These are phyloP conservation scores for Hypomyces perniciosus DNA, from an alignment of 2,329 filamentous ascomycete species.

Conservation along the genomic window DNA sequence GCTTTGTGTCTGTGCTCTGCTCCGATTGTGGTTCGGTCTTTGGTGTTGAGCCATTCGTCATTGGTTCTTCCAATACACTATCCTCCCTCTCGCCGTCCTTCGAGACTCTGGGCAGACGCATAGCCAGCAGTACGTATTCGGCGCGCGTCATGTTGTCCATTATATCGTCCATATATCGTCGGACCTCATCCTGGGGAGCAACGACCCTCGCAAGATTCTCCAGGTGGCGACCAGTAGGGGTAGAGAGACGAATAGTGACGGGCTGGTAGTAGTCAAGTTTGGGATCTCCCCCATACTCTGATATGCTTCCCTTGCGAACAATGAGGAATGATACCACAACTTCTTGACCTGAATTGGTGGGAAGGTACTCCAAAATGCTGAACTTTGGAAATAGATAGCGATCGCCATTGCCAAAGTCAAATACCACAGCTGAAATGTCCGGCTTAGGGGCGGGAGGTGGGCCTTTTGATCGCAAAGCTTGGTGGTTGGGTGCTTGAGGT, in stretches of 20 bases:
- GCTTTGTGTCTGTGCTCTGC: slow-evolving; percentile 19
- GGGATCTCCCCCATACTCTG: slow-evolving; percentile 58
- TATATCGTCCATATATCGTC: slow-evolving; percentile 62
- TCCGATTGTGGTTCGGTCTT: slow-evolving; percentile 24
- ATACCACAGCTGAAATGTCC: slow-evolving; percentile 60
- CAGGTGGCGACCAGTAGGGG: slow-evolving; percentile 48
- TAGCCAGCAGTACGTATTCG: slow-evolving; percentile 61
- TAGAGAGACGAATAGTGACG: slow-evolving; percentile 56
- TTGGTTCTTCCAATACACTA: slow-evolving; percentile 24
- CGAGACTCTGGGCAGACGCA: slow-evolving; percentile 51
- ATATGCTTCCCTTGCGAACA: slow-evolving; percentile 63
- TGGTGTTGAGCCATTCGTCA: slow-evolving; percentile 25
- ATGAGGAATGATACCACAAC: slow-evolving; percentile 72
- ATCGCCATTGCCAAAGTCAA: slow-evolving; percentile 69
- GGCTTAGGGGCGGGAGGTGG: slow-evolving; percentile 48
- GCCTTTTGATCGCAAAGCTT: slow-evolving; percentile 55
- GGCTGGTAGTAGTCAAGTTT: slow-evolving; percentile 70
- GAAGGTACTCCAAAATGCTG: slow-evolving; percentile 65
- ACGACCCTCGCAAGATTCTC: slow-evolving; percentile 57
- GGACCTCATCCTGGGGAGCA: slow-evolving; percentile 56
- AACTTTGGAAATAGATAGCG: slow-evolving; percentile 74
- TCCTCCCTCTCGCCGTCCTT: slow-evolving; percentile 27
- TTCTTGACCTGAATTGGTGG: slow-evolving; percentile 44
- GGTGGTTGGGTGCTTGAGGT: slow-evolving; percentile 33
- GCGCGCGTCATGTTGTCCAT: slow-evolving; percentile 65